Conservation (phyloP, 805 yeast species). For the Sungouiella thailandica region DNA sequence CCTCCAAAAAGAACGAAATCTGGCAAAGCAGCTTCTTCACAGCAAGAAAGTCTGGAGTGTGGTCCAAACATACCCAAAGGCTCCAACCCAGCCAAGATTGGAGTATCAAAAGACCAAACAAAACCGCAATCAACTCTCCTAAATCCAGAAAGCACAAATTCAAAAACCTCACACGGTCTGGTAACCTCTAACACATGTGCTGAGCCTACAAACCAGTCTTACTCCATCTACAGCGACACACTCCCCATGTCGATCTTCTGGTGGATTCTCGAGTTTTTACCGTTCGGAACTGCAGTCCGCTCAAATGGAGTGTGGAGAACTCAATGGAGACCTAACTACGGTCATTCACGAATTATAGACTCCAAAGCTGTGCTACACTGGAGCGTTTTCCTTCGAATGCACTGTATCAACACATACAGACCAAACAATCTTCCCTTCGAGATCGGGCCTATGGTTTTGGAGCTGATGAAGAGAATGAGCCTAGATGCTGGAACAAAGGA, state of each 20-base stretch:
- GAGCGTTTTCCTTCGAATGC: slow-evolving; percentile 58
- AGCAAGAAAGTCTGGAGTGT: no score
- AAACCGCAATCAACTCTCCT: no score
- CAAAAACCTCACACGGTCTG: no score
- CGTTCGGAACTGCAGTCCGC: slow-evolving; percentile 50
- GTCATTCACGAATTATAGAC: slow-evolving; percentile 49
- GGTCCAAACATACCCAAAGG: no score
- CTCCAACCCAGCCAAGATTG: no score
- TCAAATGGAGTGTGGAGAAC: slow-evolving; percentile 46
- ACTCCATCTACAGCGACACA: slow-evolving; percentile 22
- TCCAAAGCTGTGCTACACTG: slow-evolving; percentile 48
- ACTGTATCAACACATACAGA: slow-evolving; percentile 39
- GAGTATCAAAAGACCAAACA: no score
- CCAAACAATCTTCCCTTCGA: slow-evolving; percentile 29
- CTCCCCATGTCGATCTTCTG: slow-evolving; percentile 32
- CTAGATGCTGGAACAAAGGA: slow-evolving; percentile 1
- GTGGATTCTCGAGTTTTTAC: slow-evolving; percentile 64
- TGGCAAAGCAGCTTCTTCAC: no score
- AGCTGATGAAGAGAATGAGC: slow-evolving; percentile 16
- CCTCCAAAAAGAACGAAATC: no score
- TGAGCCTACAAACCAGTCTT: no score
- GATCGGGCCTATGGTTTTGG: slow-evolving; percentile 15
- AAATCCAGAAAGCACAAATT: no score
- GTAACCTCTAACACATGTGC: no score
- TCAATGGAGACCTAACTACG: slow-evolving; percentile 51